A percentile compares a stretch with the other conserved stretches of the same genome.
Conservation (phyloP, 2,329 filamentous ascomycete species). For the Blastomyces emzantsi region DNA sequence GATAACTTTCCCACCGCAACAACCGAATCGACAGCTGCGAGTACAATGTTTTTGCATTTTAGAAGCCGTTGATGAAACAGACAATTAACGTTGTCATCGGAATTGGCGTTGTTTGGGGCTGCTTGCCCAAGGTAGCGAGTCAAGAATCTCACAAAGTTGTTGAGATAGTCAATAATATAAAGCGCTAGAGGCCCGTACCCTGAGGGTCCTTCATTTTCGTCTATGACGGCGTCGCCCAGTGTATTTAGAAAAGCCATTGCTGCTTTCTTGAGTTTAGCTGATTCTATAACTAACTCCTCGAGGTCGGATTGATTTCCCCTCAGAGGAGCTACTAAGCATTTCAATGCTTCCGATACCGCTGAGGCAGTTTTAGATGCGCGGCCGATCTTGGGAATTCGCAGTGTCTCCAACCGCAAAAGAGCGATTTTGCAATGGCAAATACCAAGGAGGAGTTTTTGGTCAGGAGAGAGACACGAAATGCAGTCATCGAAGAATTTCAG, state of each 20-base stretch:
- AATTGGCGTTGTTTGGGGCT: conserved; percentile 18
- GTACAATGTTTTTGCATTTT: conserved; percentile 30
- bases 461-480: conserved; percentile 23
- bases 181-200: conserved; percentile 16
- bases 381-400: conserved; percentile 21
- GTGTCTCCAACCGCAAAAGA: conserved; percentile 28
- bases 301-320: conserved; percentile 34
- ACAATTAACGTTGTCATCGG: conserved; percentile 25
- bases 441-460: conserved; percentile 28
- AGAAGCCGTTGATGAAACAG: conserved; percentile 26
- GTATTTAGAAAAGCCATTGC: conserved; percentile 25
- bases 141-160: conserved; percentile 34
- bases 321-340: conserved; percentile 28
- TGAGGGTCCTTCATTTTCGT: conserved; percentile 14
- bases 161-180: conserved; percentile 30
- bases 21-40: conserved; percentile 34
- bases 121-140: conserved; percentile 33
- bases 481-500: conserved; percentile 29
- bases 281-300: conserved; percentile 38
- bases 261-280: conserved; percentile 36
- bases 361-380: conserved; percentile 17
- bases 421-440: conserved; percentile 34
- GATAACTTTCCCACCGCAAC: conserved; percentile 34
- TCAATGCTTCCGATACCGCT: conserved; percentile 28
- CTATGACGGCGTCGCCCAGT: conserved; percentile 18